Conservation (phyloP, 768 basidiomycete genomes). For the Thelephora aurantiotincta region DNA sequence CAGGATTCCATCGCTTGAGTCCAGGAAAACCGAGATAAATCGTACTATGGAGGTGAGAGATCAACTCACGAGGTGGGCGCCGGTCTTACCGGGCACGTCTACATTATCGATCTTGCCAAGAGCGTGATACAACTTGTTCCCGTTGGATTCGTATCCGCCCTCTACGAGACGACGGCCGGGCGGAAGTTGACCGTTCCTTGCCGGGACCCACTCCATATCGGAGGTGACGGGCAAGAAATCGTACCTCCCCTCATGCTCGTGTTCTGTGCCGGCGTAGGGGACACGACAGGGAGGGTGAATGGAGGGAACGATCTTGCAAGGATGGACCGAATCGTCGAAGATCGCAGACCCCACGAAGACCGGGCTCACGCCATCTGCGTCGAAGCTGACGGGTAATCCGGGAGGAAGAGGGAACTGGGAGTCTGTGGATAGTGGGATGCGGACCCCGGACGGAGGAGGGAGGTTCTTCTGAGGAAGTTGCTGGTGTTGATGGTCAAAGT, state of each 20-base stretch:
- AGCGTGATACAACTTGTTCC: conserved; percentile 55
- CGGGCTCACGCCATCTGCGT: conserved; percentile 41
- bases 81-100: conserved; percentile 59
- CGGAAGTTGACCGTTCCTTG: conserved; percentile 48
- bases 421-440: conserved; percentile 35
- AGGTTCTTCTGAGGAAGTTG: too few relatives aligned
- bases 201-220: conserved; percentile 61
- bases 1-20: not conserved
- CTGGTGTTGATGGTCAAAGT: too few relatives aligned
- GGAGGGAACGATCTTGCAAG: conserved; percentile 65
- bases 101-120: conserved; percentile 34
- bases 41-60: not conserved
- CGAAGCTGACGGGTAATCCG: conserved; percentile 38
- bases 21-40: not conserved
- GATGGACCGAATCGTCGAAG: conserved; percentile 52
- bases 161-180: conserved; percentile 43
- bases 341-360: conserved; percentile 67
- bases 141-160: conserved; percentile 65
- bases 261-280: conserved; percentile 49
- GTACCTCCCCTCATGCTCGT: conserved; percentile 48
- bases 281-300: conserved; percentile 37
- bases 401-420: conserved; percentile 29
- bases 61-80: conserved; percentile 45
- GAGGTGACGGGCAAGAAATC: conserved; percentile 62
- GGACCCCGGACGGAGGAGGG: conserved; percentile 51